Evolutionary conservation across 768 basidiomycete species (phyloP), one percentile per base, ranked within the genome.

Genomic region (Trametes maxima): DNA sequence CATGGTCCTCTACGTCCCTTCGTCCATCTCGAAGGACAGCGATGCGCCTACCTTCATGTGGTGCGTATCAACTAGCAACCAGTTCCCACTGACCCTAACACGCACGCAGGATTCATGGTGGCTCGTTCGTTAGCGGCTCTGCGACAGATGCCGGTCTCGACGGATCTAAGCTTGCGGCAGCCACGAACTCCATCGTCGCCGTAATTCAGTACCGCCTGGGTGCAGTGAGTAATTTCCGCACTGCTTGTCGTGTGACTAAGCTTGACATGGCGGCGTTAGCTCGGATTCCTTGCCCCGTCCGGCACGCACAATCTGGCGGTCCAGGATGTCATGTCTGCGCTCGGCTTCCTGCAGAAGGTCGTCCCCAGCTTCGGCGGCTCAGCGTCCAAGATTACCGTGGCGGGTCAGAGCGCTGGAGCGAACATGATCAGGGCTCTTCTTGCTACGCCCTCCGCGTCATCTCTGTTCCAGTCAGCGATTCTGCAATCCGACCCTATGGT

Each of bases 401-500:
- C 90, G 42, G 93, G 92, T 7, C 92, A 95, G 75, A 92, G 90
- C 72, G 83, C 85, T 50, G 93, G 93, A 48, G 93, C 87, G 1
- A 84, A 77, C 62, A 80, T 94, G 80, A 82, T 95, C 69, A 80
- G 92, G 58, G 85, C 90, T 0, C 77, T 95, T 49, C 80, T 95
- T 42, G 90, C 87, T 13, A 78, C 79, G 2, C 90, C 93, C 2
- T 84, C 86, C 2, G 92, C 87, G 0, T 79, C 83, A 21, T 78
- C 82, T 0, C 77, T 94, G 51, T 95, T 95, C 79, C 78, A 81
- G 59, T 88, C 83, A 53, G 90, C 87, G 0, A 92, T 94, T 59
- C 70, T 95, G 19, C 92, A 95, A 55, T 94, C 92, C 0, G 94
- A 95, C 68, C 90, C 94, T 2, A 90, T 95, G 85, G 91, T 89